Evolutionary conservation across 305 asterid species (phyloP), one percentile per base, ranked within the genome.

Genomic region (Galium porrigens): DNA sequence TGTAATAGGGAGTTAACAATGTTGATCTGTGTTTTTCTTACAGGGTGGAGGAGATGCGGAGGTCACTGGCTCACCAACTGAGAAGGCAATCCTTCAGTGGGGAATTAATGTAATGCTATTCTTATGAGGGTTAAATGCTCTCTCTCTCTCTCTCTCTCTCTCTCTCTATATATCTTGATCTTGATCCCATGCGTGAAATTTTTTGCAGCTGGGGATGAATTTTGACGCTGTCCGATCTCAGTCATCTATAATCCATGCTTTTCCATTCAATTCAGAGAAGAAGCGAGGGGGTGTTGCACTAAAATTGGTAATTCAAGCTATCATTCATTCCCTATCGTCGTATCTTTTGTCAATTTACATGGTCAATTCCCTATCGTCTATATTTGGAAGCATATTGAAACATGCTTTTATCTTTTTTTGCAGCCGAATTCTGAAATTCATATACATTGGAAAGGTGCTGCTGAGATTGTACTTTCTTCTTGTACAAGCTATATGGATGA

Each of bases 361-460:
- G 22, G 22, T 22, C 22, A 22, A 22, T 22, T 22, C 22, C 22
- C 22, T 22, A 22, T 22, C 22, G 22, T 22, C 22, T 22, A 0
- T 22, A 0, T 3, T 41, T 41, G 9, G n/a, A 41, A 41, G 48
- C 12, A 41, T 41, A 41, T 41, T 2, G 48, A 41, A 22, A 41
- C 48, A 2, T 37, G 10, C 36, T 33, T 10, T 11, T 41, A 12
- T 41, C 8, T 41, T 12, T 10, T 41, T 9, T 41, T 41, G 48
- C 48, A 41, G 64, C 79, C 79, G 8, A 74, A 83, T 80, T 80
- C 88, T 62, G 94, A 83, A 71, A 68, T 85, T 70, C 95, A 59
- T 64, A 75, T 92, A 30, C 96, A 92, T 67, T 92, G 96, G 96
- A 92, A 92, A 80, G 99, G 99, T 64, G 99, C 99, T 62, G 95